Evolutionary conservation across 192 early-diverging fungal species (phyloP).

Genomic region (Chytriomyces confervae): DNA sequence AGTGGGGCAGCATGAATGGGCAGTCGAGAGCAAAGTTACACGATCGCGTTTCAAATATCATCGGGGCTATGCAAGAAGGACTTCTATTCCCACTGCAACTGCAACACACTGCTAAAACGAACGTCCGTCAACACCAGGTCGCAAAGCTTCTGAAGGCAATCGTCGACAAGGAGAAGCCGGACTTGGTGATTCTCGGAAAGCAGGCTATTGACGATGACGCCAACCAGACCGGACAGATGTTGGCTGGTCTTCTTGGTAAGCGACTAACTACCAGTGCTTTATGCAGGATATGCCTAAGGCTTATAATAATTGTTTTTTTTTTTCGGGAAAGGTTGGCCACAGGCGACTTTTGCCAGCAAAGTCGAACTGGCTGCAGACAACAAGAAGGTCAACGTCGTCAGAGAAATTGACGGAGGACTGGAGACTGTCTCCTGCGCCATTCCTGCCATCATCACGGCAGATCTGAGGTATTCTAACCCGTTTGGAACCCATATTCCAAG

Average conservation of each 20-base stretch:
- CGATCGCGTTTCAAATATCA: not conserved
- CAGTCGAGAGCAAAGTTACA: not conserved
- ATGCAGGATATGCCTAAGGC: not conserved
- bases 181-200: constrained; percentile 95
- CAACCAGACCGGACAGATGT: constrained; percentile 98
- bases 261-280: constrained; percentile 41
- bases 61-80: not conserved
- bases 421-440: constrained; percentile 84
- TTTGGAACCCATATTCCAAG: not conserved
- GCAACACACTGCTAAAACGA: not conserved
- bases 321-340: constrained; percentile 35
- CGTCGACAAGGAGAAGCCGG: constrained; percentile 87
- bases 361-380: constrained; percentile 71
- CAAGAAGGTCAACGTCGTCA: constrained; percentile 78
- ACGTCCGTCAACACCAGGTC: constrained; percentile 51
- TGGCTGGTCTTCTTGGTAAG: constrained; percentile 93
- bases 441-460: constrained; percentile 94
- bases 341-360: constrained; percentile 97
- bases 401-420: constrained; percentile 97
- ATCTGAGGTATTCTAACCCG: constrained; percentile 71
- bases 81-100: not conserved
- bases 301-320: constrained; percentile 16
- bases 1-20: no score
- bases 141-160: constrained; percentile 93
- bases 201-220: constrained; percentile 99